Conservation (phyloP, 805 yeast species). For the Candida wancherniae region DNA sequence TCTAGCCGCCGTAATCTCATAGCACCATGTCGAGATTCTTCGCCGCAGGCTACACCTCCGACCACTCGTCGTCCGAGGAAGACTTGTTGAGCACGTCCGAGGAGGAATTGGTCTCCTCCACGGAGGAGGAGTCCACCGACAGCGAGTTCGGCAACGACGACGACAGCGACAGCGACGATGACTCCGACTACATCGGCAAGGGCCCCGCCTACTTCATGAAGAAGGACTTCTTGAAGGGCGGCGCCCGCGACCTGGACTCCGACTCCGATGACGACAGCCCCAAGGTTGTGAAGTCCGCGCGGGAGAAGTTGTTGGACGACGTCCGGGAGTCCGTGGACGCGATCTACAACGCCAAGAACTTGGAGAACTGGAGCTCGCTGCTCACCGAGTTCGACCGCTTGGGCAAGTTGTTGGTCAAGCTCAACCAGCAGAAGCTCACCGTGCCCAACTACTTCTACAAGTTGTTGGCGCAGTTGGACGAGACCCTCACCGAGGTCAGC, state of each 20-base stretch:
- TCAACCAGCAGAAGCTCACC: conserved; percentile 69
- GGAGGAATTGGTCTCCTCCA: conserved; percentile 53
- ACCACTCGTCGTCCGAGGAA: conserved; percentile 50
- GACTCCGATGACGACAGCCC: conserved; percentile 65
- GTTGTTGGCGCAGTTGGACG: conserved; percentile 68
- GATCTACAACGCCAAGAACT: conserved; percentile 63
- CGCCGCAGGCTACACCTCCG: conserved; percentile 55
- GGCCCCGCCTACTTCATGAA: conserved; percentile 57
- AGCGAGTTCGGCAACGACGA: conserved; percentile 48
- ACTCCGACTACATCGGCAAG: conserved; percentile 29
- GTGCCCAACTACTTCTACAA: conserved; percentile 70
- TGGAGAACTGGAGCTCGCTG: conserved; percentile 75
- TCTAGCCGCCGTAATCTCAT: conserved; percentile 4
- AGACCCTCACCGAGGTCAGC: conserved; percentile 49
- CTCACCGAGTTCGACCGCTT: conserved; percentile 75
- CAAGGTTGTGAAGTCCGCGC: conserved; percentile 87
- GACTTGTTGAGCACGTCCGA: conserved; percentile 51
- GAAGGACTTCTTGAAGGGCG: conserved; percentile 42
- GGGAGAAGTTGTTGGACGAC: conserved; percentile 88
- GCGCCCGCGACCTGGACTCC: conserved; percentile 35
- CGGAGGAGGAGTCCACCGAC: conserved; percentile 40
- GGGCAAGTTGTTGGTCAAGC: conserved; percentile 59
- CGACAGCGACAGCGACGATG: conserved; percentile 27
- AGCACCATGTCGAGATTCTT: conserved; percentile 85
- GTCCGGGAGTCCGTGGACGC: conserved; percentile 61